A percentile compares a stretch with the other conserved stretches of the same genome.
Evolutionary conservation across 1,284 basidiomycete genomes (phyloP).

Genomic region (Melanopsichium pennsylvanicum): DNA sequence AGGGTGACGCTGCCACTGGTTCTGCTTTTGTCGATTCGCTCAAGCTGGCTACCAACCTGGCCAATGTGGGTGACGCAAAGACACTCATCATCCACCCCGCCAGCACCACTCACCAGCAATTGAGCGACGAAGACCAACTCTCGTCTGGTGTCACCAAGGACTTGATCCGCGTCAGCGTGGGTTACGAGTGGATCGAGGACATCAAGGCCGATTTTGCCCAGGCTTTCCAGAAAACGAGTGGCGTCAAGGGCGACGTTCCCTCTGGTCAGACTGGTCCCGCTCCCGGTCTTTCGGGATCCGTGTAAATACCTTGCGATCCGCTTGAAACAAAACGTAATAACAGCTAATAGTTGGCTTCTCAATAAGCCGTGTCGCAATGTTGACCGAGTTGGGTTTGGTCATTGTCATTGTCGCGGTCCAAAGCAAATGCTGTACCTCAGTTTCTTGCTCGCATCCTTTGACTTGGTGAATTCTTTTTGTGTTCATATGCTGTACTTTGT

Average conservation of each 20-base stretch:
- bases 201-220: conserved; percentile 80
- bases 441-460: too few relatives aligned
- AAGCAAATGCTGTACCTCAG: too few relatives aligned
- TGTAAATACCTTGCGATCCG: conserved; percentile 9
- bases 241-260: conserved; percentile 38
- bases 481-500: not conserved
- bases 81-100: conserved; percentile 73
- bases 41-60: conserved; percentile 71
- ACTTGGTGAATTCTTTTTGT: not conserved
- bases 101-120: conserved; percentile 83
- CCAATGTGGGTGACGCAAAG: conserved; percentile 63
- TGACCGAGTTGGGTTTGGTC: too few relatives aligned
- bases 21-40: conserved; percentile 78
- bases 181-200: conserved; percentile 80
- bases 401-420: too few relatives aligned
- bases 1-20: conserved; percentile 73
- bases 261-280: conserved; percentile 44
- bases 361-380: conserved; percentile 7
- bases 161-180: conserved; percentile 78
- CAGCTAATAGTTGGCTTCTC: conserved; percentile 7
- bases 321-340: too few relatives aligned
- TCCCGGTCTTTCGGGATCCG: conserved; percentile 50
- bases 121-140: conserved; percentile 75
- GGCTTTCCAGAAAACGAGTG: conserved; percentile 67
- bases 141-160: conserved; percentile 80